These are phyloP conservation scores for Sugiyamaella sp. DNA, from an alignment of 1,139 yeast genomes.

Conservation along the genomic window DNA sequence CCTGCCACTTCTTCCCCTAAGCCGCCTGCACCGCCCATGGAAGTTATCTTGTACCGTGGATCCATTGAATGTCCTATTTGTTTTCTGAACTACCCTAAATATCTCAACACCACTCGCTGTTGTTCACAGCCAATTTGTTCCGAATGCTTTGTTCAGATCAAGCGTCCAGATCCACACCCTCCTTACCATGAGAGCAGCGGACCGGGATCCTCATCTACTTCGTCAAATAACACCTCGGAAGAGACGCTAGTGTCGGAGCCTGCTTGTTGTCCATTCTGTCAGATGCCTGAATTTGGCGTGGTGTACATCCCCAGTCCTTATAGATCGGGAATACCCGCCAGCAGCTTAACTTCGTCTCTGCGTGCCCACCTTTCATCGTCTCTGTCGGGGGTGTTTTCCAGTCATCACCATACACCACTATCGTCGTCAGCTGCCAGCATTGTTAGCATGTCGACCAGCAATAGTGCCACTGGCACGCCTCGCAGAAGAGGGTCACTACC, in stretches of 20 bases:
- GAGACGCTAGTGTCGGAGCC: constrained; percentile 69
- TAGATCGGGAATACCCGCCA: constrained; percentile 39
- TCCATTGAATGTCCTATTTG: constrained; percentile 93
- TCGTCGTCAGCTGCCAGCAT: constrained; percentile 24
- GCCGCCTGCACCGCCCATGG: constrained; percentile 31
- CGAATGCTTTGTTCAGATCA: constrained; percentile 96
- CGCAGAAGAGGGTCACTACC: constrained; percentile 35
- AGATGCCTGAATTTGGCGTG: constrained; percentile 82
- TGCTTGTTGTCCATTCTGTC: constrained; percentile 93
- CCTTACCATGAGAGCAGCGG: constrained; percentile 61
- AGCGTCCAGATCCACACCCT: constrained; percentile 91
- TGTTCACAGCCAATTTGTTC: constrained; percentile 93
- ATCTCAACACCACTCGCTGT: constrained; percentile 81
- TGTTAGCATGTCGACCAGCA: constrained; percentile 13
- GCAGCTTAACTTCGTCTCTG: constrained; percentile 21
- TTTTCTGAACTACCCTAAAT: constrained; percentile 79
- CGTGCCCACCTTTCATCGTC: constrained; percentile 25
- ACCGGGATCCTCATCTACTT: constrained; percentile 28
- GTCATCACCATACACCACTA: constrained; percentile 22
- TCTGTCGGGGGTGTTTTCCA: constrained; percentile 21
- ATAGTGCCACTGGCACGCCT: constrained; percentile 18
- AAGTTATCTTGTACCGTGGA: constrained; percentile 58
- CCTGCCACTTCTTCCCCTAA: constrained; percentile 9
- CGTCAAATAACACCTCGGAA: constrained; percentile 27
- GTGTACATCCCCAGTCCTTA: constrained; percentile 66